Base-by-base conservation (phyloP, 2,329 filamentous ascomycete species). In the Knufia fluminis region DNA sequence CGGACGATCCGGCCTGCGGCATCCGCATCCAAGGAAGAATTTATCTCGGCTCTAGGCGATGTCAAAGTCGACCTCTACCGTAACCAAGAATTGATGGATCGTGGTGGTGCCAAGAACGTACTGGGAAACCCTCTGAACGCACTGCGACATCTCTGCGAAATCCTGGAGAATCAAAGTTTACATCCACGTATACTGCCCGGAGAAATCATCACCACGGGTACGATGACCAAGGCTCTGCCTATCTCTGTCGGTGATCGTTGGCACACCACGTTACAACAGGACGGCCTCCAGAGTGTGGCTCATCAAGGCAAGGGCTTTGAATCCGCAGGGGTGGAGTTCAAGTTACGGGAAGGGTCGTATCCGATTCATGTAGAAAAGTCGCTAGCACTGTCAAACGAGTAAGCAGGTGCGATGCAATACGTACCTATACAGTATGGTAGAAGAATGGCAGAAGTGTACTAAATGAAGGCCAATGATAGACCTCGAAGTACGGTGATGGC, bases 171-270 rank as follows among this genome's bases (percentile, higher is more conserved):
- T 2, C 42, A 32, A 20, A 32, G 4, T 12, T 20, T 45, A 4
- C 42, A 45, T 20, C 42, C 42, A 17, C 26, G n/a, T n/a, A 16
- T 31, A 2, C 23, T 9, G 24, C 23, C 42, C 16, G 42, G 42
- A 8, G 42, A 32, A 12, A 19, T 45, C 42, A 20, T 45, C 23
- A 45, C 24, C 26, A 45, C 42, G n/a, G 42, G 42, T 4, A 28
- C 42, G 7, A 14, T 45, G 24, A 45, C 42, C 16, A 45, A 45
- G 16, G 24, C 42, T 17, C 9, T 45, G 9, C 16, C 42, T 16
- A 31, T 45, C 23, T n/a, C 14, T 3, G 12, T 14, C 16, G 24
- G 24, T 12, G 42, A 32, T 3, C 14, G 4, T 14, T 45, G 42
- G 42, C 12, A 20, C 12, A 45, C 23, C 36, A 17, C 12, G 12